phyloP scores from a whole-genome alignment of 768 basidiomycete species.

The Tulasnella sp. region DNA sequence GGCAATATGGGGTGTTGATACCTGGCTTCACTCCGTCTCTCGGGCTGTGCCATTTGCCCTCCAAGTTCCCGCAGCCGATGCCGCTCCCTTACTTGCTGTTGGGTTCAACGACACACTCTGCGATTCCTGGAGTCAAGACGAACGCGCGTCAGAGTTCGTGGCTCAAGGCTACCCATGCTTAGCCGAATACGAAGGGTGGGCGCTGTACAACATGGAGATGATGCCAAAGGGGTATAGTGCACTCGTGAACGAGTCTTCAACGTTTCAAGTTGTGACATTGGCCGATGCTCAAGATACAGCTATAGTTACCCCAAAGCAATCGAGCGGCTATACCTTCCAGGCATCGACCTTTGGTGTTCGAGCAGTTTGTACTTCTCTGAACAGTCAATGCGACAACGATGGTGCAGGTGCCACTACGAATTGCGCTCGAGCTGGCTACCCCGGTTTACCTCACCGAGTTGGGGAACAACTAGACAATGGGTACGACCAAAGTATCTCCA shows the following conservation, averaged over 20 bases:
- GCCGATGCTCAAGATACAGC: not conserved
- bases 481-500: not conserved
- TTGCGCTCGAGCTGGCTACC: not conserved
- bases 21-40: conserved; percentile 6
- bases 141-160: not conserved
- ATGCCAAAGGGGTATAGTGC: not conserved
- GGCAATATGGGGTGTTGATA: not conserved
- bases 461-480: not conserved
- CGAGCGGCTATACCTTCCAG: not conserved
- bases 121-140: not conserved
- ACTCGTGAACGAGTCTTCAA: not conserved
- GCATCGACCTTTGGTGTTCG: not conserved
- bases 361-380: not conserved
- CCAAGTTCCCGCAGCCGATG: not conserved
- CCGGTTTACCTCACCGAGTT: not conserved
- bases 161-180: not conserved
- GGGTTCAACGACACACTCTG: not conserved
- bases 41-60: not conserved
- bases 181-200: not conserved
- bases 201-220: not conserved
- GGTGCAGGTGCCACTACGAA: not conserved
- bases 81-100: not conserved
- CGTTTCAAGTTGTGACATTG: not conserved
- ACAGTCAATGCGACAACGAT: not conserved
- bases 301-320: not conserved